A percentile compares a stretch with the other conserved stretches of the same genome.
Evolutionary conservation across 1,284 basidiomycete species (phyloP).

Genomic region (Ganoderma lucidum): DNA sequence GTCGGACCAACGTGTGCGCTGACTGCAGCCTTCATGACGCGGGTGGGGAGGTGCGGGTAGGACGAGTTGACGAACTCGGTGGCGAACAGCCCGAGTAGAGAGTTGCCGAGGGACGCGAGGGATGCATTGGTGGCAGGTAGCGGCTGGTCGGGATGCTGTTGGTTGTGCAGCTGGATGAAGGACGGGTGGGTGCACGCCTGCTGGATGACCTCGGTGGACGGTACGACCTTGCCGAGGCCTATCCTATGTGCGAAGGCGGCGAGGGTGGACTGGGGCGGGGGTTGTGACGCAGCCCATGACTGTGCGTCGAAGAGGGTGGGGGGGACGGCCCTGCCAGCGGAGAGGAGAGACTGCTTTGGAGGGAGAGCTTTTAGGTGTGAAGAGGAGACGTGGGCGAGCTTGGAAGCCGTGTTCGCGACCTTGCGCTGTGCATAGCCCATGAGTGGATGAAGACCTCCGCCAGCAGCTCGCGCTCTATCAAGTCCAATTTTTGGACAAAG

Average conservation of each 20-base stretch:
- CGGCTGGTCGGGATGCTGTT: slow-evolving; percentile 60
- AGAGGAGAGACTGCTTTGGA: slow-evolving; percentile 62
- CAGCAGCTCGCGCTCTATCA: slow-evolving; percentile 32
- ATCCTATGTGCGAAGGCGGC: slow-evolving; percentile 79
- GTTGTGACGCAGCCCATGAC: slow-evolving; percentile 75
- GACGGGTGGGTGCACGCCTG: slow-evolving; percentile 87
- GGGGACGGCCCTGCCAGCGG: slow-evolving; percentile 28
- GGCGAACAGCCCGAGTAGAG: slow-evolving; percentile 91
- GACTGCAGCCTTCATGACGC: slow-evolving; percentile 89
- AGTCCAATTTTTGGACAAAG: slow-evolving; percentile 30
- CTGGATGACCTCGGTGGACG: slow-evolving; percentile 61
- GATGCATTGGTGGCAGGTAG: slow-evolving; percentile 78
- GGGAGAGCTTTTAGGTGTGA: slow-evolving; percentile 65
- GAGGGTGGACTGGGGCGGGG: slow-evolving; percentile 75
- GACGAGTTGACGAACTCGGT: slow-evolving; percentile 85
- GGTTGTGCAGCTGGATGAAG: slow-evolving; percentile 63
- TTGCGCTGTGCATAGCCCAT: slow-evolving; percentile 70
- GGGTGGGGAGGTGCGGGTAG: slow-evolving; percentile 93
- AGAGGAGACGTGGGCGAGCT: slow-evolving; percentile 62
- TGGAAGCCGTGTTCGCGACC: slow-evolving; percentile 63
- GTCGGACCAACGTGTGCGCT: slow-evolving; percentile 90
- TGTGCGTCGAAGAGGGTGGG: slow-evolving; percentile 61
- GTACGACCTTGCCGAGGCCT: slow-evolving; percentile 64
- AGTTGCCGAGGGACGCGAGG: slow-evolving; percentile 85
- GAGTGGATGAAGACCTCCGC: slow-evolving; percentile 38